A percentile compares a stretch with the other conserved stretches of the same genome.
phyloP scores from a whole-genome alignment of 371 early-diverging fungal species.

The Syncephalastrum racemosum region DNA sequence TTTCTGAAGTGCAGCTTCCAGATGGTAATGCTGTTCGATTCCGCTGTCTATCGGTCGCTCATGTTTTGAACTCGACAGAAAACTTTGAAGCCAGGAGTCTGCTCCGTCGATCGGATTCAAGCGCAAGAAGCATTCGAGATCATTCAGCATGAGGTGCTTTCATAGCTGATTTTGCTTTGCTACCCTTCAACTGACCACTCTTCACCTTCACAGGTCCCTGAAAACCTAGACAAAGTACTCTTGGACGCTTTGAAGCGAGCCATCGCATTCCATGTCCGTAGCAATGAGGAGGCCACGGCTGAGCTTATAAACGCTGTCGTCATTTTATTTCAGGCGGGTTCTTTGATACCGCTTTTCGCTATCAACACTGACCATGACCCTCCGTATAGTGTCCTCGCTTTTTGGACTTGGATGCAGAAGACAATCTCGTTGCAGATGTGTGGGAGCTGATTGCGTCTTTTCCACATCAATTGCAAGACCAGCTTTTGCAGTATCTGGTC shows the following conservation, averaged over 20 bases:
- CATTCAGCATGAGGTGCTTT: constrained; percentile 10
- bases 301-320: constrained; percentile 27
- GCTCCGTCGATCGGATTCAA: constrained; percentile 23
- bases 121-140: constrained; percentile 16
- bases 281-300: constrained; percentile 11
- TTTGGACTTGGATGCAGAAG: constrained; percentile 9
- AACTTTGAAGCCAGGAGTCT: background rate
- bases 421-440: constrained; percentile 24
- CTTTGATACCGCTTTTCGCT: background rate
- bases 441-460: constrained; percentile 28
- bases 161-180: background rate
- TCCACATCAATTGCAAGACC: constrained; percentile 17
- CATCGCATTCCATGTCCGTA: constrained; percentile 3
- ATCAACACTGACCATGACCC: background rate
- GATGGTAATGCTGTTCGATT: constrained; percentile 13
- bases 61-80: constrained; percentile 10
- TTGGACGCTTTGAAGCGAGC: background rate
- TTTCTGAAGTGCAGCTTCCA: constrained; percentile 19
- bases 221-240: background rate
- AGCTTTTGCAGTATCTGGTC: constrained; percentile 22
- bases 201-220: too few relatives aligned
- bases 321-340: constrained; percentile 36
- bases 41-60: constrained; percentile 20
- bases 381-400: constrained; percentile 21
- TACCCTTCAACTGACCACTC: background rate